A percentile compares a stretch with the other conserved stretches of the same genome.
These are phyloP conservation scores for Jatropha multifida DNA, from an alignment of 441 rosid genomes.

Conservation along the genomic window DNA sequence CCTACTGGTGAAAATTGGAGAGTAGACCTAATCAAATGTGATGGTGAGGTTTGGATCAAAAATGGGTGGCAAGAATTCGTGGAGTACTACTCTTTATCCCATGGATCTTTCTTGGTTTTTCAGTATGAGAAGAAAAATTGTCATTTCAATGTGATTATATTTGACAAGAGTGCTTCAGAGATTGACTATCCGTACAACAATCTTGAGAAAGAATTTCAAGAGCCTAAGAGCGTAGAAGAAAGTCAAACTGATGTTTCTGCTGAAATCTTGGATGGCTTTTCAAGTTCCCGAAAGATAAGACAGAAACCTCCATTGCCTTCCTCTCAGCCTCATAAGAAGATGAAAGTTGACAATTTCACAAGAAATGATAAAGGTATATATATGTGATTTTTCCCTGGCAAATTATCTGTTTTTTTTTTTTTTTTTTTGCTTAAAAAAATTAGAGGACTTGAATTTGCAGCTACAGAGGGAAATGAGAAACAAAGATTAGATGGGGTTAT, in stretches of 20 bases:
- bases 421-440: too few species aligned
- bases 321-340: not conserved
- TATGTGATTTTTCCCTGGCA: too few species aligned
- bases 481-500: too few species aligned
- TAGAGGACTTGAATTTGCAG: not conserved
- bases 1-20: too few species aligned
- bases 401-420: not conserved
- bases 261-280: not conserved
- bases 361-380: conserved; percentile 3
- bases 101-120: conserved; percentile 33
- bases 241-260: not conserved
- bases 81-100: conserved; percentile 27
- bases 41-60: too few species aligned
- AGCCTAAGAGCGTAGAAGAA: not conserved
- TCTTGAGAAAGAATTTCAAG: conserved; percentile 2
- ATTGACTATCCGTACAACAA: too few species aligned
- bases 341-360: not conserved
- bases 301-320: conserved; percentile 3
- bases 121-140: too few species aligned
- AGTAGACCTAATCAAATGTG: too few species aligned
- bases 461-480: too few species aligned
- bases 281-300: not conserved
- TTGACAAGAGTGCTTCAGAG: too few species aligned
- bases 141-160: too few species aligned
- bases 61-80: too few species aligned